phyloP scores from a whole-genome alignment of 805 yeast species.

The Lipomyces lipofer region DNA sequence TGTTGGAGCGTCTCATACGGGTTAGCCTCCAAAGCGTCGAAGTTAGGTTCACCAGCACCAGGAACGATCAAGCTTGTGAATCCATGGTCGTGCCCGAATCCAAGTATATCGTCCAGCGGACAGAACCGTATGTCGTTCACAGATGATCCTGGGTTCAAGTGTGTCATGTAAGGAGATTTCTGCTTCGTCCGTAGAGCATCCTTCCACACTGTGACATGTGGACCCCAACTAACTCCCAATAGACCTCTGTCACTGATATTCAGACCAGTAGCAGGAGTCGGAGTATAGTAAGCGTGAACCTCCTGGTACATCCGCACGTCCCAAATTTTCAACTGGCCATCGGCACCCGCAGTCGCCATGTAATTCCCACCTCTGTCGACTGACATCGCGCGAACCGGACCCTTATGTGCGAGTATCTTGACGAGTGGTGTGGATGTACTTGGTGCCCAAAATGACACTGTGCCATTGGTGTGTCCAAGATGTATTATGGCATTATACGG shows the following conservation, averaged over 20 bases:
- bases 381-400: slow-evolving; percentile 83
- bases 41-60: slow-evolving; percentile 97
- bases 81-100: slow-evolving; percentile 79
- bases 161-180: slow-evolving; percentile 87
- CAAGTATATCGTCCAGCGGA: slow-evolving; percentile 95
- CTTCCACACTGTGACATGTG: slow-evolving; percentile 93
- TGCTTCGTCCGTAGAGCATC: slow-evolving; percentile 71
- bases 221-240: slow-evolving; percentile 90
- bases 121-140: slow-evolving; percentile 70
- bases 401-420: slow-evolving; percentile 75
- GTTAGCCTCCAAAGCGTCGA: slow-evolving; percentile 87
- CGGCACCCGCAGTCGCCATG: slow-evolving; percentile 92
- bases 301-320: slow-evolving; percentile 83
- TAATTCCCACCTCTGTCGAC: slow-evolving; percentile 88
- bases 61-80: slow-evolving; percentile 86
- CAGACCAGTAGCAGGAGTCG: slow-evolving; percentile 81
- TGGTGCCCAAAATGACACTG: slow-evolving; percentile 93
- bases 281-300: slow-evolving; percentile 61
- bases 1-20: slow-evolving; percentile 91
- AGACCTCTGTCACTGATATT: slow-evolving; percentile 86
- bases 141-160: slow-evolving; percentile 74
- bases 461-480: slow-evolving; percentile 90
- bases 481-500: slow-evolving; percentile 96
- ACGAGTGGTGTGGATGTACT: slow-evolving; percentile 81
- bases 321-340: slow-evolving; percentile 84